Conservation (phyloP, 108 stramenopile species). For the Asterionellopsis glacialis region DNA sequence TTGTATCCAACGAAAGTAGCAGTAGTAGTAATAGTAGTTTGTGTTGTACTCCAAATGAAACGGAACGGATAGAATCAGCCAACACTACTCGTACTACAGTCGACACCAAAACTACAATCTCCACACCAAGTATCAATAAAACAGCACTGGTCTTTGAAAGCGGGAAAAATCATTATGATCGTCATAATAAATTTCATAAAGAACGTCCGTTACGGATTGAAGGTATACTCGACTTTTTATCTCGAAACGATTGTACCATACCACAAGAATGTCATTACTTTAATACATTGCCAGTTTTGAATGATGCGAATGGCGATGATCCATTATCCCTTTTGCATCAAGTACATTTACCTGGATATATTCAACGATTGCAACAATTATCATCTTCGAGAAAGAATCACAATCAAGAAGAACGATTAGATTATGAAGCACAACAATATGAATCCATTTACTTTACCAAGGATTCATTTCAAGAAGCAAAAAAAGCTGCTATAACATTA, state of each 20-base stretch:
- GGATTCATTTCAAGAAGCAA: conserved; percentile 33
- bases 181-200: conserved; percentile 36
- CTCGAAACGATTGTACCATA: neutral
- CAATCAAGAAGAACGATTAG: conserved; percentile 16
- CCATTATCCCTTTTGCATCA: conserved; percentile 15
- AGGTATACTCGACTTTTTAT: conserved; percentile 23
- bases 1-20: too few relatives aligned
- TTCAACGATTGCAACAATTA: conserved; percentile 26
- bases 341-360: conserved; percentile 45
- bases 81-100: too few relatives aligned
- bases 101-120: too few relatives aligned
- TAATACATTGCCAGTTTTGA: neutral
- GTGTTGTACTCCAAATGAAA: too few relatives aligned
- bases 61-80: too few relatives aligned
- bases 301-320: neutral
- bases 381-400: neutral
- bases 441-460: conserved; percentile 49
- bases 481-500: conserved; percentile 40
- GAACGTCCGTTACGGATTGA: conserved; percentile 35
- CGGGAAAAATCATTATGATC: conserved; percentile 27
- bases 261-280: neutral
- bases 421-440: conserved; percentile 47
- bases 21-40: too few relatives aligned
- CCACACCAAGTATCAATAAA: too few relatives aligned
- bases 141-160: conserved; percentile 42